Evolutionary conservation across 176 grass and related monocot species (phyloP).

Genomic region (Triticum dicoccoides): DNA sequence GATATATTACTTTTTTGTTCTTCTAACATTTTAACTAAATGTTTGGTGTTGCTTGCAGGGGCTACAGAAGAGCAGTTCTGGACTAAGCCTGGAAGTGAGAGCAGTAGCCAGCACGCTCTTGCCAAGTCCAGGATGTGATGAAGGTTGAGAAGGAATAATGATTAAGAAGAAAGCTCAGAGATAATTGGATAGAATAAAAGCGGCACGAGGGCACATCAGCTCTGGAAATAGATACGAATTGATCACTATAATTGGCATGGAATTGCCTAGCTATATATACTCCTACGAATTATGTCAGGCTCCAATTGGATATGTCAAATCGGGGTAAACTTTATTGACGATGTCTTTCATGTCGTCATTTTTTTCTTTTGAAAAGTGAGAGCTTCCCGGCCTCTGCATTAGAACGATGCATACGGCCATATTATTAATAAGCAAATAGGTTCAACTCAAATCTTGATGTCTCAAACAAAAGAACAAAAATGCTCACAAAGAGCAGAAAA

Average conservation of each 20-base stretch:
- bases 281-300: neutral
- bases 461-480: too few relatives aligned
- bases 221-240: neutral
- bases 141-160: neutral
- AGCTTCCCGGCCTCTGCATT: too few relatives aligned
- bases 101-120: conserved; percentile 19
- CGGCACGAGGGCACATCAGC: neutral
- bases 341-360: neutral
- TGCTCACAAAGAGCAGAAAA: too few relatives aligned
- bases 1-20: neutral
- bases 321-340: neutral
- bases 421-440: too few relatives aligned
- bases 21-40: neutral
- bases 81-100: conserved; percentile 33
- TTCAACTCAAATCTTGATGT: too few relatives aligned
- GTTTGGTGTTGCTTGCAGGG: conserved; percentile 50
- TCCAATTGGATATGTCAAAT: neutral
- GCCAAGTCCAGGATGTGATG: conserved; percentile 79
- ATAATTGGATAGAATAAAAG: conserved; percentile 13
- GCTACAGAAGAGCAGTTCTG: conserved; percentile 91
- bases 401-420: too few relatives aligned
- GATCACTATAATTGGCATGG: neutral
- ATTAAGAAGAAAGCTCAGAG: conserved; percentile 2
- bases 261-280: conserved; percentile 4
- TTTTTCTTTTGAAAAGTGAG: too few relatives aligned